Evolutionary conservation across 2,329 filamentous ascomycete genomes (phyloP).

Genomic region (Ophiocordyceps australis): DNA sequence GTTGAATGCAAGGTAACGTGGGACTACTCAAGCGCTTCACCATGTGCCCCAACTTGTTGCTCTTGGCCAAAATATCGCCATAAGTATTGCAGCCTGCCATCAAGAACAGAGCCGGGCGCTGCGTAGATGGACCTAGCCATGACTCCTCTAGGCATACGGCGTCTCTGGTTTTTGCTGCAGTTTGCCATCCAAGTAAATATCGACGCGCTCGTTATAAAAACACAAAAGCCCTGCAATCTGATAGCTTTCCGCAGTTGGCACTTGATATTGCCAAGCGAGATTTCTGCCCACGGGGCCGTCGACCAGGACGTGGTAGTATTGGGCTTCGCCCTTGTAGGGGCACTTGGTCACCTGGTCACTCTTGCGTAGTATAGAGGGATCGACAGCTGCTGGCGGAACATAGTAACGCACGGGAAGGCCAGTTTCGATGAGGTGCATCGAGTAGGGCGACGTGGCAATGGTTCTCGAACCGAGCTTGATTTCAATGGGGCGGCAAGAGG

Average conservation of each 20-base stretch:
- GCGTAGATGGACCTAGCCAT: no score
- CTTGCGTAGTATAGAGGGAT: conserved; percentile 21
- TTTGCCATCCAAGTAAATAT: conserved; percentile 36
- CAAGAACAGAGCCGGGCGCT: no score
- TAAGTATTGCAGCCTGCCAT: no score
- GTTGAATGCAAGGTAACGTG: no score
- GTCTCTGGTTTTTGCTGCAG: conserved; percentile 3
- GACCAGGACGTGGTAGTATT: conserved; percentile 39
- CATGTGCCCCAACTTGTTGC: no score
- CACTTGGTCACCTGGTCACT: conserved; percentile 37
- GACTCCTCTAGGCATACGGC: neutral
- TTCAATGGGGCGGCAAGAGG: conserved; percentile 31
- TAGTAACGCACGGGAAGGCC: conserved; percentile 40
- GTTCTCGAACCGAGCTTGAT: conserved; percentile 26
- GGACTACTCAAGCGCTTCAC: no score
- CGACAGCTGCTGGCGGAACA: conserved; percentile 31
- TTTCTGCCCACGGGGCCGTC: conserved; percentile 25
- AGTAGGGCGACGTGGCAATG: conserved; percentile 25
- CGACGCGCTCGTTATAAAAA: conserved; percentile 53
- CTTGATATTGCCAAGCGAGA: conserved; percentile 43
- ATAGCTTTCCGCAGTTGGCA: conserved; percentile 36
- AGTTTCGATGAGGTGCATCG: conserved; percentile 42
- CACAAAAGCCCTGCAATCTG: conserved; percentile 36
- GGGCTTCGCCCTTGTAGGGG: conserved; percentile 49
- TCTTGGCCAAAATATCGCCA: no score